These are phyloP conservation scores for Theobroma grandiflorum DNA, from an alignment of 441 rosid species.

Conservation along the genomic window DNA sequence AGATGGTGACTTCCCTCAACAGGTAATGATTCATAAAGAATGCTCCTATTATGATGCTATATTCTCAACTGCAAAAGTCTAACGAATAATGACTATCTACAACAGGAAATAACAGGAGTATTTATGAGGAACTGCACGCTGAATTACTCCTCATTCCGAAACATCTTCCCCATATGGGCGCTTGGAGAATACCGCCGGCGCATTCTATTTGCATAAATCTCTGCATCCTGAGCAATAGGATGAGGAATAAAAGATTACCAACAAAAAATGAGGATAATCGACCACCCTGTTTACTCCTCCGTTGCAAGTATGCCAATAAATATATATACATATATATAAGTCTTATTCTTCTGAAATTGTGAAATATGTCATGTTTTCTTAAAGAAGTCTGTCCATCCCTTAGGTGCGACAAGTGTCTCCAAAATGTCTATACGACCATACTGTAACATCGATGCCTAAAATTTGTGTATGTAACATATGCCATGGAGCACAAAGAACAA, in stretches of 20 bases:
- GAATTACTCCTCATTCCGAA: constrained; percentile 24
- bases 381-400: neutral
- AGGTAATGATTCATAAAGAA: constrained; percentile 29
- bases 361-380: neutral
- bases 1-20: constrained; percentile 60
- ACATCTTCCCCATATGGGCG: constrained; percentile 32
- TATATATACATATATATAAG: neutral
- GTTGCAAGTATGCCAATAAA: neutral
- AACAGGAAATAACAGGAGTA: constrained; percentile 28
- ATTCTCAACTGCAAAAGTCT: neutral
- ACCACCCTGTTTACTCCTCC: neutral
- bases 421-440: too few species aligned
- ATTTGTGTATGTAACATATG: too few species aligned
- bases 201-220: constrained; percentile 20
- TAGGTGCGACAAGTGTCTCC: neutral
- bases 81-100: neutral
- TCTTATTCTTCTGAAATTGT: neutral
- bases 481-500: too few species aligned
- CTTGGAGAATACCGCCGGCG: constrained; percentile 27
- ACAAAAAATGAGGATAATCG: neutral
- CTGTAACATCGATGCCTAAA: too few species aligned
- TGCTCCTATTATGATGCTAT: neutral
- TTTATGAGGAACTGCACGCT: constrained; percentile 30
- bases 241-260: neutral
- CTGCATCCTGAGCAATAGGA: neutral